Evolutionary conservation across 768 basidiomycete genomes (phyloP), one percentile per base, ranked within the genome.

Genomic region (Scleroderma citrinum): DNA sequence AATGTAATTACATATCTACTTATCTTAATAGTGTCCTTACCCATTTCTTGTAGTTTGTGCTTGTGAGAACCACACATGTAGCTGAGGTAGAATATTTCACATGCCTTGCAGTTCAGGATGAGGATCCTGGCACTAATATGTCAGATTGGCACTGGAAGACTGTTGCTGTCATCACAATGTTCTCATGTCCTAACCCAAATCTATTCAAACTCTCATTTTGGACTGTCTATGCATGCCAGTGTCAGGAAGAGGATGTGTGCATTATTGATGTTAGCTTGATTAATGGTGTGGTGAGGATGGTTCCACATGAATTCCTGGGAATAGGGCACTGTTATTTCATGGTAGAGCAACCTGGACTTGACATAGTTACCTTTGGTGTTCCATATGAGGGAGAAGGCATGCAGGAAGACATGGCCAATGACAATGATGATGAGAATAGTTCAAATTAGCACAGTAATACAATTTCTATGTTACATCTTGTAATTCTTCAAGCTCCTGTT

Each of bases 71-170:
- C 1, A 45, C 45, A 10, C 17, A 19, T 3, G 29, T 53, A 3
- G 37, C 20, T 0, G n/a, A 50, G 7, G 44, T 50, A 1, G 21
- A 50, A 11, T 50, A 45, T 21, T 50, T 45, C 11, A 41, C 17
- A 1, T n/a, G 29, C 6, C 30, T 49, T 36, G 31, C 30, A 10
- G 48, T 60, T 41, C 58, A 37, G 19, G 16, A 37, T 16, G 4
- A 14, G 19, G n/a, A 37, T 35, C 34, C 34, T n/a, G 31, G 31
- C 31, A 5, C 3, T 16, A 17, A n/a, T 19, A 4, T 29, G 26
- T 4, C 26, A 5, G 26, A 29, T 5, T 29, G 26, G 26, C 26
- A 5, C 8, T 29, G 26, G 26, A 29, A 29, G 26, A 29, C 4
- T 8, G 26, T 37, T 37, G 36, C 36, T 7, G n/a, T 37, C n/a